Evolutionary conservation across 2,329 filamentous ascomycete genomes (phyloP).

Genomic region (Penicillium janthinellum): DNA sequence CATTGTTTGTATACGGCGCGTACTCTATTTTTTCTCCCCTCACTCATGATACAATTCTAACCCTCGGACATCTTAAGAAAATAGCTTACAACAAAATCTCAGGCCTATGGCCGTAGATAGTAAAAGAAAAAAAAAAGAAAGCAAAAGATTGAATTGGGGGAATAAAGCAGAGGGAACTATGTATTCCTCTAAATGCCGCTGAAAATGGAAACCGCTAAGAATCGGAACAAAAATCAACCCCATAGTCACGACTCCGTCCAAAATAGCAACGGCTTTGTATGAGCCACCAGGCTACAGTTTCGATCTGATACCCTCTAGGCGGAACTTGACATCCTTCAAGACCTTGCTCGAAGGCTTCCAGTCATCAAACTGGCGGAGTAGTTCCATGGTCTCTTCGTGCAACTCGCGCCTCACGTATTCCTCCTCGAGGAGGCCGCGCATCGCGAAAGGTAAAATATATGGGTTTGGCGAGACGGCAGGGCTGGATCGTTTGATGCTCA

Average conservation of each 20-base stretch:
- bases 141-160: background rate
- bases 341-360: constrained; percentile 92
- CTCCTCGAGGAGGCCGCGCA: constrained; percentile 90
- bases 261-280: background rate
- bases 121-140: background rate
- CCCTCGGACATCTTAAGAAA: constrained; percentile 5
- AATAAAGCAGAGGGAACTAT: constrained; percentile 1
- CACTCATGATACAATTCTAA: constrained; percentile 5
- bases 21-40: background rate
- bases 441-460: constrained; percentile 91
- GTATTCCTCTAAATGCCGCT: constrained; percentile 12
- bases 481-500: constrained; percentile 56
- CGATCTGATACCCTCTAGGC: constrained; percentile 86
- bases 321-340: constrained; percentile 92
- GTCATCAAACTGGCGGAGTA: constrained; percentile 86
- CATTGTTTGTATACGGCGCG: background rate
- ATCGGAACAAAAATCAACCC: background rate
- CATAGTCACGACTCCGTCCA: background rate
- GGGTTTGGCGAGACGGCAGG: constrained; percentile 64
- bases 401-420: constrained; percentile 83
- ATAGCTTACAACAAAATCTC: background rate
- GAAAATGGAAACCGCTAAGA: constrained; percentile 8
- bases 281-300: constrained; percentile 59
- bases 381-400: constrained; percentile 71
- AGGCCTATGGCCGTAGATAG: background rate